phyloP scores from a whole-genome alignment of 495 filamentous ascomycete species.

The Penicillium nucicola region DNA sequence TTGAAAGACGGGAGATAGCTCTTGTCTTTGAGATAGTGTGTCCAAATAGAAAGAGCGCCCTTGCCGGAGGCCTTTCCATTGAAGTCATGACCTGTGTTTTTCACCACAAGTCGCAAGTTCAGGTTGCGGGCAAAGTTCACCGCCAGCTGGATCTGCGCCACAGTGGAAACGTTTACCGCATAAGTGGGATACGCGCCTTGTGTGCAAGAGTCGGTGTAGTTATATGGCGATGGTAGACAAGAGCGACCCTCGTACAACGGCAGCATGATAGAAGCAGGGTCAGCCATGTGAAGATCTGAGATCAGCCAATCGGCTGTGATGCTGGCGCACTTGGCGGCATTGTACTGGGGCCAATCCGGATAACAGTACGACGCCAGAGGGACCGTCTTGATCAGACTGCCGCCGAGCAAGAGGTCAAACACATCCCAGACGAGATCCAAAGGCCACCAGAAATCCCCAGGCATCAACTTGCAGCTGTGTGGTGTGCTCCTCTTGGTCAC shows the following conservation, averaged over 20 bases:
- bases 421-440: constrained; percentile 26
- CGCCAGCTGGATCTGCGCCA: no score
- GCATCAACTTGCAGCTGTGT: constrained; percentile 39
- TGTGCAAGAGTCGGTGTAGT: constrained; percentile 37
- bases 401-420: constrained; percentile 41
- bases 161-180: no score
- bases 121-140: no score
- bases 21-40: no score
- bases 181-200: constrained; percentile 47
- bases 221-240: constrained; percentile 21
- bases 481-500: neutral
- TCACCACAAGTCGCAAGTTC: no score
- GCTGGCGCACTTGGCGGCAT: constrained; percentile 33
- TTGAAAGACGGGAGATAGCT: constrained; percentile 1
- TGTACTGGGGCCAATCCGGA: constrained; percentile 32
- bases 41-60: no score
- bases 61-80: no score
- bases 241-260: constrained; percentile 27
- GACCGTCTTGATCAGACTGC: constrained; percentile 44
- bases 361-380: constrained; percentile 50
- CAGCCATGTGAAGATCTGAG: constrained; percentile 10
- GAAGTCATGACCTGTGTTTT: no score
- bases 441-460: constrained; percentile 42
- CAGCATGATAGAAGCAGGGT: constrained; percentile 30
- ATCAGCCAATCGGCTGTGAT: constrained; percentile 2